Evolutionary conservation across 2,329 filamentous ascomycete species (phyloP).

Genomic region (Pyrenophora seminiperda): DNA sequence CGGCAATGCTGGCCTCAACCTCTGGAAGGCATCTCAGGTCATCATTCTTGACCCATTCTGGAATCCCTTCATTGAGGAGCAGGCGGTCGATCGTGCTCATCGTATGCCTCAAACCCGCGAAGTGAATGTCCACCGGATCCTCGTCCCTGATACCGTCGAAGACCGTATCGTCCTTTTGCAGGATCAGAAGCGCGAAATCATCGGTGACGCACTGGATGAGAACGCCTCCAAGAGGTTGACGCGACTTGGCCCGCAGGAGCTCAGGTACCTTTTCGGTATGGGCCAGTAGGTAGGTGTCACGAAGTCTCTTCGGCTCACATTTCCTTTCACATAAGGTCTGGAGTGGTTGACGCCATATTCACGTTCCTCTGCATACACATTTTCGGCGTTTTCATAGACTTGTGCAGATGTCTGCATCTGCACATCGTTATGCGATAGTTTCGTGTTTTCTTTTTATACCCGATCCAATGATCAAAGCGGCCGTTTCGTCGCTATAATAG

Average conservation of each 20-base stretch:
- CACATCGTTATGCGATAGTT: no score
- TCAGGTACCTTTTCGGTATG: constrained; percentile 71
- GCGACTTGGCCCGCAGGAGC: constrained; percentile 68
- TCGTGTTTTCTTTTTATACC: no score
- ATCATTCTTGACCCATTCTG: constrained; percentile 93
- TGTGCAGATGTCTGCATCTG: no score
- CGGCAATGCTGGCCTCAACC: constrained; percentile 83
- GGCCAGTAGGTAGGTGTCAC: background rate
- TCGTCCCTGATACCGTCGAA: constrained; percentile 80
- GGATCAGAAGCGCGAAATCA: constrained; percentile 75
- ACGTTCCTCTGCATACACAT: no score
- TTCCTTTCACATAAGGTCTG: background rate
- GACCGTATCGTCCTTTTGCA: constrained; percentile 83
- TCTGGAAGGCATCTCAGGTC: constrained; percentile 80
- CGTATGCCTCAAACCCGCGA: constrained; percentile 78
- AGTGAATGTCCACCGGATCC: constrained; percentile 79
- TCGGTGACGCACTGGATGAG: constrained; percentile 81
- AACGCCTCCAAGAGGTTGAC: constrained; percentile 69
- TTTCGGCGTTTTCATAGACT: no score
- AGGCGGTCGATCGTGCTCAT: constrained; percentile 88
- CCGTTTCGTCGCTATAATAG: no score
- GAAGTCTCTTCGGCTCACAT: background rate
- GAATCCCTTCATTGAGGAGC: constrained; percentile 92
- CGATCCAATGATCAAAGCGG: no score
- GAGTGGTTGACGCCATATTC: no score